Evolutionary conservation across 2,329 filamentous ascomycete genomes (phyloP).

Genomic region (Sporothrix inflata): DNA sequence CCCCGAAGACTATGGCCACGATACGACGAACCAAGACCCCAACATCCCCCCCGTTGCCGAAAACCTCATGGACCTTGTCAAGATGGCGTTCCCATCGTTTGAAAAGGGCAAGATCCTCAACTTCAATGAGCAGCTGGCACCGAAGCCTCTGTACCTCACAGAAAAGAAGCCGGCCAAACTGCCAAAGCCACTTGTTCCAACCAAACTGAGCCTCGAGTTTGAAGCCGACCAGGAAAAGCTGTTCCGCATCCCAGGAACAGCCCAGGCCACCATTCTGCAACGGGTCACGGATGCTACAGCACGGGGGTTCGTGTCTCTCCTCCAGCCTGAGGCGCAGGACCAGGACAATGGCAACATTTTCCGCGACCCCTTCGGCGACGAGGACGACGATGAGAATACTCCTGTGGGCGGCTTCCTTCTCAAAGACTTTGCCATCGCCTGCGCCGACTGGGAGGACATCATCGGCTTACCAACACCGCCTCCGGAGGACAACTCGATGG

Average conservation of each 20-base stretch:
- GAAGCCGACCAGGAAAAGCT: conserved; percentile 82
- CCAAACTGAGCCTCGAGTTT: conserved; percentile 86
- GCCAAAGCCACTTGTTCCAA: conserved; percentile 80
- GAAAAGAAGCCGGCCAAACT: conserved; percentile 78
- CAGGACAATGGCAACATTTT: conserved; percentile 52
- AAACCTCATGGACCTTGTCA: conserved; percentile 74
- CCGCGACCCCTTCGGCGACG: conserved; percentile 39
- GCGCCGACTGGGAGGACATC: conserved; percentile 79
- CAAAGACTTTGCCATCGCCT: conserved; percentile 81
- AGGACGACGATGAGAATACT: conserved; percentile 62
- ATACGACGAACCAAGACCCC: conserved; percentile 61
- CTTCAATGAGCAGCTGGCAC: conserved; percentile 82
- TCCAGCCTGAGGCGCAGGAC: conserved; percentile 45
- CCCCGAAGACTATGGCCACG: conserved; percentile 48
- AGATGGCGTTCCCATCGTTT: conserved; percentile 80
- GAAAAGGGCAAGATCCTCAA: conserved; percentile 73
- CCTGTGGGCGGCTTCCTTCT: conserved; percentile 74
- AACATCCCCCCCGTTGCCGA: conserved; percentile 71
- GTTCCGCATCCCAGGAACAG: conserved; percentile 74
- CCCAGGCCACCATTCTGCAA: conserved; percentile 56
- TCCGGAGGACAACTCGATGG: conserved; percentile 31
- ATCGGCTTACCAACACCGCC: conserved; percentile 52
- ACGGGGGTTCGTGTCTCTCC: conserved; percentile 51
- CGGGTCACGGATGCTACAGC: conserved; percentile 57
- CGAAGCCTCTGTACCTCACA: conserved; percentile 75